Conservation (phyloP, 352 stramenopile species). For the Pythium plurisporium region DNA sequence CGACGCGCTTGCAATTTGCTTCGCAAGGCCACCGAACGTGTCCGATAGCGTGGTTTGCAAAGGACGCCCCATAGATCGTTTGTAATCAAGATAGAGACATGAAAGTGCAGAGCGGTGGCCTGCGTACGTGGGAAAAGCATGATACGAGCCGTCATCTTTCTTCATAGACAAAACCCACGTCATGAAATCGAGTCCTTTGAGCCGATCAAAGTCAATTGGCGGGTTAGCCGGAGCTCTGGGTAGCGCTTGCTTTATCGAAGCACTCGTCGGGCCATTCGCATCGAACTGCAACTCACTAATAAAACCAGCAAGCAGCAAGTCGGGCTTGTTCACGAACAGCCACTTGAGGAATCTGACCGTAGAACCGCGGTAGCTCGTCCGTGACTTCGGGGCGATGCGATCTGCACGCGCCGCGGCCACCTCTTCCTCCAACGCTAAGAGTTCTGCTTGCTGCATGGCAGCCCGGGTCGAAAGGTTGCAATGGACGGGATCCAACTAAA, state of each 20-base stretch:
- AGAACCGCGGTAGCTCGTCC: not conserved
- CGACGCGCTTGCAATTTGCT: not conserved
- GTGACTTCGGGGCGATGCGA: conserved; percentile 1
- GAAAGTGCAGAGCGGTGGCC: conserved; percentile 3
- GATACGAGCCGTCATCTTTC: conserved; percentile 2
- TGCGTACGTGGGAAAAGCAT: conserved; percentile 3
- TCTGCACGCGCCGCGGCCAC: not conserved
- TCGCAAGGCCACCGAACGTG: not conserved
- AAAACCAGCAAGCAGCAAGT: not conserved
- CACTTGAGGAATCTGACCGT: conserved; percentile 2
- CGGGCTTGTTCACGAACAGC: conserved; percentile 3
- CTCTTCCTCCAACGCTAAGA: not conserved
- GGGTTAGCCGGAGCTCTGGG: not conserved
- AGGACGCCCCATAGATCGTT: not conserved
- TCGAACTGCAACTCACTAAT: not conserved
- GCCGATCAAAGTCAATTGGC: conserved; percentile 4
- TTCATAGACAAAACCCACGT: conserved; percentile 10
- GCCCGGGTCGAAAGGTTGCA: not conserved
- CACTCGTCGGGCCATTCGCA: not conserved
- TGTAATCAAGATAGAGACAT: conserved; percentile 4
- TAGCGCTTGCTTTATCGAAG: not conserved
- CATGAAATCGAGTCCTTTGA: conserved; percentile 4
- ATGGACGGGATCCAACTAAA: not conserved
- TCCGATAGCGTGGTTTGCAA: conserved; percentile 1
- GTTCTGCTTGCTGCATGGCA: not conserved